Percentiles rank a stretch among this genome's conserved stretches.
These are phyloP conservation scores for Saitozyma sp. DNA, from an alignment of 768 basidiomycete genomes.

Conservation along the genomic window DNA sequence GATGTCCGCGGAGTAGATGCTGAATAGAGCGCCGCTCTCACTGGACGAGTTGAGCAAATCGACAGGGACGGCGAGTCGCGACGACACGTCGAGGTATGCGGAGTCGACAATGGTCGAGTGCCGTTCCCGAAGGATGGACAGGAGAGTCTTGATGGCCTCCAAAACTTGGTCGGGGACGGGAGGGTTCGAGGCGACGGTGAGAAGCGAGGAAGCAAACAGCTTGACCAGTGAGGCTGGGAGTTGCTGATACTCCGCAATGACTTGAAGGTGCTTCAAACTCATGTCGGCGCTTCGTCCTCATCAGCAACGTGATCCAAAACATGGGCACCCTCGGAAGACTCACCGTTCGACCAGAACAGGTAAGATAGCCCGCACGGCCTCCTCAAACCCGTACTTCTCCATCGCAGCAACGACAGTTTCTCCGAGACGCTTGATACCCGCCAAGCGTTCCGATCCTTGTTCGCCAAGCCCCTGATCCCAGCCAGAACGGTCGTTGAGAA, in stretches of 20 bases:
- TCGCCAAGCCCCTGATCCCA: conserved; percentile 31
- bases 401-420: conserved; percentile 30
- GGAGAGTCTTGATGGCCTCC: conserved; percentile 15
- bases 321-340: neutral
- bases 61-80: neutral
- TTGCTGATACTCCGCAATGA: conserved; percentile 13
- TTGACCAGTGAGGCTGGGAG: conserved; percentile 20
- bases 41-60: too few relatives aligned
- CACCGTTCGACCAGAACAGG: conserved; percentile 16
- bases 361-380: conserved; percentile 24
- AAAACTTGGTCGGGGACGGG: conserved; percentile 6
- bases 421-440: conserved; percentile 27
- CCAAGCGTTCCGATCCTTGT: conserved; percentile 20
- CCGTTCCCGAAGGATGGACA: conserved; percentile 31
- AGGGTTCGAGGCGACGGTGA: conserved; percentile 14
- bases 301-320: conserved; percentile 6
- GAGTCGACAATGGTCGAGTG: conserved; percentile 34
- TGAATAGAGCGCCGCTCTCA: neutral
- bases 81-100: conserved; percentile 14
- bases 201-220: conserved; percentile 12
- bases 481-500: conserved; percentile 39
- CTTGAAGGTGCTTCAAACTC: neutral
- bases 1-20: conserved; percentile 61
- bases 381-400: conserved; percentile 42
- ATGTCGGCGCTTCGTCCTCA: conserved; percentile 7